Percentiles rank a stretch among this genome's conserved stretches.
Evolutionary conservation across 2,329 filamentous ascomycete species (phyloP).

Genomic region (Sclerotinia minor): DNA sequence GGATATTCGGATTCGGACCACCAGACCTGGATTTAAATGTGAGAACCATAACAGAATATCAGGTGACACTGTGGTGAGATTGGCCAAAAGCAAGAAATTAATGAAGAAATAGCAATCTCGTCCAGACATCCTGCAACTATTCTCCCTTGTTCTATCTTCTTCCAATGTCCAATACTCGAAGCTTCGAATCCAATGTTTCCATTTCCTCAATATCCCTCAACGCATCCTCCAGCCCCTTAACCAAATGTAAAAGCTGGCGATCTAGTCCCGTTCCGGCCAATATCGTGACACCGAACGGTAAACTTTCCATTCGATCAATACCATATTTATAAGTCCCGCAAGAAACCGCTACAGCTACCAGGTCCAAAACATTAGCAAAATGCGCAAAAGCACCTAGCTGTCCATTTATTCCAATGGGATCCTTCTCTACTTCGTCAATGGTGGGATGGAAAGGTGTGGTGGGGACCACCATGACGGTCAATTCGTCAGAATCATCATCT

Average conservation of each 20-base stretch:
- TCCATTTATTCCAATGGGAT: constrained; percentile 52
- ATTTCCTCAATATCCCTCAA: constrained; percentile 30
- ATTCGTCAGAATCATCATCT: constrained; percentile 37
- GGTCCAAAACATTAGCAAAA: constrained; percentile 56
- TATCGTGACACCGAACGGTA: constrained; percentile 50
- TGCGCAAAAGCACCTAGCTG: constrained; percentile 53
- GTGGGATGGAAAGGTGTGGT: constrained; percentile 51
- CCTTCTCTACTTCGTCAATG: constrained; percentile 50
- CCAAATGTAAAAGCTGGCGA: constrained; percentile 44
- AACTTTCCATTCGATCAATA: constrained; percentile 25
- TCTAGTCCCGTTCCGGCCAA: constrained; percentile 46
- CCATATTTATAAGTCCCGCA: constrained; percentile 35
- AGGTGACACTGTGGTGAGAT: neutral
- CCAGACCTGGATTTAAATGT: neutral
- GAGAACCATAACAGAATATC: neutral
- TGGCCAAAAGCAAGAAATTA: neutral
- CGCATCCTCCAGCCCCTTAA: constrained; percentile 36
- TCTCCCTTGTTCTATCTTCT: neutral
- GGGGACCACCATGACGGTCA: constrained; percentile 50
- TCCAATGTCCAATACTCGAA: neutral
- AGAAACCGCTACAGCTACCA: constrained; percentile 46
- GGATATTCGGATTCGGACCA: neutral
- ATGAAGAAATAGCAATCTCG: neutral
- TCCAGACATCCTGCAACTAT: too few relatives aligned
- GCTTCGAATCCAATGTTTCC: too few relatives aligned